Evolutionary conservation across 2,329 filamentous ascomycete genomes (phyloP).

Genomic region (Penicillium sp.): DNA sequence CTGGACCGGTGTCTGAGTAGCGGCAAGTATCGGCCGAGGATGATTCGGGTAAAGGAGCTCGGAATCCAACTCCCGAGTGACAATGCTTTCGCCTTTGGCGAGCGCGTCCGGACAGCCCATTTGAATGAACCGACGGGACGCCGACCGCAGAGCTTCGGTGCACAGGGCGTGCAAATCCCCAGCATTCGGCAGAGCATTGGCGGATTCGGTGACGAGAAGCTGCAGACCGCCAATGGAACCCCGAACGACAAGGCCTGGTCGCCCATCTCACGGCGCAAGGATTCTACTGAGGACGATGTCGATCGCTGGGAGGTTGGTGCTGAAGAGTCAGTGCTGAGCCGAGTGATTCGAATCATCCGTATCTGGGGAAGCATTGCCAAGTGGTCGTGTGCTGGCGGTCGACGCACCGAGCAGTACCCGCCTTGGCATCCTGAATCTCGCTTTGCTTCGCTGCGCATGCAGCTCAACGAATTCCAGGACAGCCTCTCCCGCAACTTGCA

Average conservation of each 20-base stretch:
- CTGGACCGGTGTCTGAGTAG: slow-evolving; percentile 58
- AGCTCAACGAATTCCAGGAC: slow-evolving; percentile 53
- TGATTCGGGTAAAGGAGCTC: slow-evolving; percentile 53
- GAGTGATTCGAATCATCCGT: slow-evolving; percentile 57
- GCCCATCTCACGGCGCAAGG: slow-evolving; percentile 40
- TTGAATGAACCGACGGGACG: slow-evolving; percentile 47
- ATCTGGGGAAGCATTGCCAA: slow-evolving; percentile 58
- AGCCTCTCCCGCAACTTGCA: slow-evolving; percentile 54
- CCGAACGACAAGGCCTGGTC: slow-evolving; percentile 43
- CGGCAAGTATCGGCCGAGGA: slow-evolving; percentile 56
- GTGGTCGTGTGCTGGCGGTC: slow-evolving; percentile 58
- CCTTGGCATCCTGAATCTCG: slow-evolving; percentile 57
- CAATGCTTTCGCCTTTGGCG: slow-evolving; percentile 57
- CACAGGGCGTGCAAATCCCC: slow-evolving; percentile 45
- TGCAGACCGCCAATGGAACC: slow-evolving; percentile 33
- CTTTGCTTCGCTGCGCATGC: slow-evolving; percentile 50
- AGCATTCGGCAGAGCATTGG: slow-evolving; percentile 44
- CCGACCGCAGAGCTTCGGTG: slow-evolving; percentile 42
- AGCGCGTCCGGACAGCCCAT: slow-evolving; percentile 55
- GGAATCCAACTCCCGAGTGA: slow-evolving; percentile 59
- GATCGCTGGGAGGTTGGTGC: slow-evolving; percentile 56
- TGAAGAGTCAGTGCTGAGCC: slow-evolving; percentile 56
- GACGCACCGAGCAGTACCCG: slow-evolving; percentile 52
- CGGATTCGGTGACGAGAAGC: slow-evolving; percentile 41
- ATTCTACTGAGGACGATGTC: slow-evolving; percentile 46